Conservation (phyloP, 306 rosid species). For the Cercis canadensis region DNA sequence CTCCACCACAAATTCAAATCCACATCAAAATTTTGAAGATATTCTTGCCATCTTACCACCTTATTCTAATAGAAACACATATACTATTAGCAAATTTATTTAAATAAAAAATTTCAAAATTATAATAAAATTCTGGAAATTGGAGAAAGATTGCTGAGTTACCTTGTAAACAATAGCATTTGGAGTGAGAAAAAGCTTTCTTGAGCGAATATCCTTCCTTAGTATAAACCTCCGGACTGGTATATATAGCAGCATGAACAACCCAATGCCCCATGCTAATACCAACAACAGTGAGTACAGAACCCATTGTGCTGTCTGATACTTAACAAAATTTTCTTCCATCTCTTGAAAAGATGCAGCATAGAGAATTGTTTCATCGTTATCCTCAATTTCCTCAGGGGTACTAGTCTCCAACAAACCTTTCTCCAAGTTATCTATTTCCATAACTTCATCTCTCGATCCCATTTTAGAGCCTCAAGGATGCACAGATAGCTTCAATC, state of each 20-base stretch:
- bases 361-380: slow-evolving; percentile 59
- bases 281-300: slow-evolving; percentile 72
- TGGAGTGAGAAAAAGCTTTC: slow-evolving; percentile 78
- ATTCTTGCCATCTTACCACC: not conserved
- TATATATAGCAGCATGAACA: slow-evolving; percentile 79
- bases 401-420: slow-evolving; percentile 48
- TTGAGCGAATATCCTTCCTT: slow-evolving; percentile 71
- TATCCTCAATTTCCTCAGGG: slow-evolving; percentile 33
- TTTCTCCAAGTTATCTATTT: slow-evolving; percentile 67
- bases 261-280: slow-evolving; percentile 88
- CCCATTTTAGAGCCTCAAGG: slow-evolving; percentile 46
- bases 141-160: not conserved
- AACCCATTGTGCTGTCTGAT: slow-evolving; percentile 75
- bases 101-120: not conserved
- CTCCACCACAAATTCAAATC: not conserved
- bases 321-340: slow-evolving; percentile 73
- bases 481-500: not conserved
- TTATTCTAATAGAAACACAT: not conserved
- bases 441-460: slow-evolving; percentile 56
- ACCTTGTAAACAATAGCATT: slow-evolving; percentile 84
- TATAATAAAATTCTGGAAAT: not conserved
- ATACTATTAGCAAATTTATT: not conserved
- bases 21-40: not conserved
- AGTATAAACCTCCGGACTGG: slow-evolving; percentile 75
- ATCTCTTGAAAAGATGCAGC: slow-evolving; percentile 77